These are phyloP conservation scores for Gossypium stocksii DNA, from an alignment of 345 rosid genomes.

Conservation along the genomic window DNA sequence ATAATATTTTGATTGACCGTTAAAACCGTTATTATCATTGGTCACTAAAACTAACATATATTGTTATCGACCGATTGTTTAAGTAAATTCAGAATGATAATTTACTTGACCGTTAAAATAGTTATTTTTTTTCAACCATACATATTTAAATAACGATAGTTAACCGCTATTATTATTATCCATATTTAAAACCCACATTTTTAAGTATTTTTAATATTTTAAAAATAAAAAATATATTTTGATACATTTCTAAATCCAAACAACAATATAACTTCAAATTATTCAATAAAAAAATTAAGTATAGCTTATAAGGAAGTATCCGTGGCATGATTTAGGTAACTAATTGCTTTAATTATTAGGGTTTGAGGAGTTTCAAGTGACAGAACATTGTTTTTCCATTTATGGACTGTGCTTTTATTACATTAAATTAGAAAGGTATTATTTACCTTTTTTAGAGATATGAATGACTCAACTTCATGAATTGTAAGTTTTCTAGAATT, in stretches of 20 bases:
- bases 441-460: slow-evolving; percentile 1
- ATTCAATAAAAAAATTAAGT: background rate
- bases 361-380: background rate
- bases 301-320: background rate
- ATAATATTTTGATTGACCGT: background rate
- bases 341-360: slow-evolving; percentile 12
- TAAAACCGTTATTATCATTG: background rate
- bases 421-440: background rate
- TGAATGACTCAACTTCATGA: background rate
- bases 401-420: background rate
- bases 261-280: background rate
- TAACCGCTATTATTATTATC: background rate
- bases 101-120: background rate
- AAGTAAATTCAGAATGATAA: too few species aligned
- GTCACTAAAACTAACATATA: background rate
- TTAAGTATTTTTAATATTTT: background rate
- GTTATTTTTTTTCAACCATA: background rate
- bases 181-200: background rate
- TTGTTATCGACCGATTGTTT: background rate
- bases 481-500: too few species aligned
- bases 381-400: background rate
- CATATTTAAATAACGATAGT: background rate
- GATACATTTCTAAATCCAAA: background rate
- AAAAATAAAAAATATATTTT: background rate
- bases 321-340: slow-evolving; percentile 16